A percentile compares a stretch with the other conserved stretches of the same genome.
phyloP scores from a whole-genome alignment of 2,329 filamentous ascomycete genomes.

The Thermothelomyces thermophilus region DNA sequence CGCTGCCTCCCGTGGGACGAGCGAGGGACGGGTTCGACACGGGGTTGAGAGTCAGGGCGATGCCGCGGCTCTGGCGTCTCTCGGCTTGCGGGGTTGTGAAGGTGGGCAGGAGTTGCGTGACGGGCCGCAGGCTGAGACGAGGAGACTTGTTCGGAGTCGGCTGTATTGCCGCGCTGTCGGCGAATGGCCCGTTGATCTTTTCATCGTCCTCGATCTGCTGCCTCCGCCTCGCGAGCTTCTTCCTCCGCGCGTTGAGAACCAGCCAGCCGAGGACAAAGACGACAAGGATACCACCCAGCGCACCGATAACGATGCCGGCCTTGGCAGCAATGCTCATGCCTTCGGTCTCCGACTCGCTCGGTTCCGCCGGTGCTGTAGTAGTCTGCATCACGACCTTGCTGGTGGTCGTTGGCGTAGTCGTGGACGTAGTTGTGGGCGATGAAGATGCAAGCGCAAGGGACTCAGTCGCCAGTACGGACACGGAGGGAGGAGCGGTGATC shows the following conservation, averaged over 20 bases:
- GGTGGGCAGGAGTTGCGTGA: constrained; percentile 75
- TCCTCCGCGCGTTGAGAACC: constrained; percentile 63
- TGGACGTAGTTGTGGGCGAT: too few species aligned
- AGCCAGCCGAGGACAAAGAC: constrained; percentile 65
- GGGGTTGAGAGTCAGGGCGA: constrained; percentile 34
- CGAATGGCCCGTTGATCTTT: constrained; percentile 46
- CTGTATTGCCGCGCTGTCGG: constrained; percentile 33
- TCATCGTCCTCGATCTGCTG: constrained; percentile 53
- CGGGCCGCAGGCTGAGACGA: constrained; percentile 75
- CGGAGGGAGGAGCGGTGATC: too few species aligned
- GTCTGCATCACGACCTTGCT: not conserved
- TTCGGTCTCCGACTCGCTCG: constrained; percentile 22
- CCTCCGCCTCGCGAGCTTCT: constrained; percentile 49
- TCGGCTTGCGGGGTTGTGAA: constrained; percentile 39
- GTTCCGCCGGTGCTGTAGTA: constrained; percentile 16
- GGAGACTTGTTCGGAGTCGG: constrained; percentile 54
- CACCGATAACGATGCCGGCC: constrained; percentile 79
- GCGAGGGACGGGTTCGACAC: constrained; percentile 22
- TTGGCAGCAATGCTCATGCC: constrained; percentile 45
- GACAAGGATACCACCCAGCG: constrained; percentile 61
- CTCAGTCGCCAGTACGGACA: too few species aligned
- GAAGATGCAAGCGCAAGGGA: too few species aligned
- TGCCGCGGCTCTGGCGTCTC: constrained; percentile 44
- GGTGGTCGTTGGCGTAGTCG: not conserved
- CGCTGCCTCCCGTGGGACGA: constrained; percentile 30